Base-by-base conservation (phyloP, 331 rosid genomes). In the Pyrus hybrid region DNA sequence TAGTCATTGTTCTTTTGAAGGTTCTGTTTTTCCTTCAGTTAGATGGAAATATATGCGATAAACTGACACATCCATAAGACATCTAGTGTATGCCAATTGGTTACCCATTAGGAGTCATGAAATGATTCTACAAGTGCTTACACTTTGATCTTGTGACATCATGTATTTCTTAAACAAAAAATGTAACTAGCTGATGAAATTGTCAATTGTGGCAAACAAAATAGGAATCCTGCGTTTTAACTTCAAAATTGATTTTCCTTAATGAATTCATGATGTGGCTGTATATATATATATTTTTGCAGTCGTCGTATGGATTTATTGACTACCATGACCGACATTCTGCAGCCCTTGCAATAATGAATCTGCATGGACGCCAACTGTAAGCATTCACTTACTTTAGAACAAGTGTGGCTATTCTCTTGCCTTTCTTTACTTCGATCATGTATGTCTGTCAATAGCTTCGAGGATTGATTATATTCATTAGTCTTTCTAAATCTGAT, bases 241-340 rank as follows among this genome's bases (percentile, higher is more conserved):
- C 56, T 17, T 71, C 32, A 30, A 20, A 73, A 32, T 22, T 60
- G n/a, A 61, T 41, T 74, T 16, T 68, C 53, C 35, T 61, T 53
- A 71, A 5, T 8, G 35, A 18, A 22, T 47, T 5, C 66, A 2
- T 33, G 75, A 67, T 20, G 68, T 73, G 69, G 25, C 10, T 25
- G 58, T 73, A 32, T 25, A 65, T 17, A 41, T 41, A 11, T 2
- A 0, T 73, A n/a, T n/a, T 23, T 20, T 77, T 61, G 77, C 93
- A 90, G 97, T 90, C 96, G 43, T 90, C 96, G 28, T 92, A 90
- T 88, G 97, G 93, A 67, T 92, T 92, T 70, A 92, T 92, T 75
- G 92, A 92, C 82, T 92, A 88, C 88, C 89, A 68, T 54, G 96
- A 92, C 84, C 89, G 88, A 68, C 81, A 90, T 67, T 84, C 93